Conservation (phyloP, 1,284 basidiomycete genomes). For the Trichosporon sp. region DNA sequence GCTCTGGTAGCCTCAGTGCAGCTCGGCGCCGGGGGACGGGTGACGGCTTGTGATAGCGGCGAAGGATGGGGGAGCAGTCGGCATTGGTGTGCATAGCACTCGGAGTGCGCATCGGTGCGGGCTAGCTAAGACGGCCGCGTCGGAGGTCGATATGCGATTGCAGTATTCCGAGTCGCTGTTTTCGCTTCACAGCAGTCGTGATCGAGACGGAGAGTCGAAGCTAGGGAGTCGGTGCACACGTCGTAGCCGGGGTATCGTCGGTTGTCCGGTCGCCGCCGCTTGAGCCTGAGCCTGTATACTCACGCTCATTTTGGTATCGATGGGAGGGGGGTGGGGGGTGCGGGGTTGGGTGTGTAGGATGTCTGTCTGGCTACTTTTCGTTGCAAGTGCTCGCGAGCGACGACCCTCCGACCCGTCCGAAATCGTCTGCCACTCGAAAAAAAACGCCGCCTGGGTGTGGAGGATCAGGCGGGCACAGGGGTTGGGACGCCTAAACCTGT, state of each 20-base stretch:
- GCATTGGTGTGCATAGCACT: too few species aligned
- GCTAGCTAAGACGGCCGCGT: too few species aligned
- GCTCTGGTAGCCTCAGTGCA: not conserved
- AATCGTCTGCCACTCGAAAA: conserved; percentile 17
- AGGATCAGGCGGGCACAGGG: not conserved
- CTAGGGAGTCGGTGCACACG: too few species aligned
- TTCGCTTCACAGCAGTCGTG: too few species aligned
- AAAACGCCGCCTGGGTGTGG: conserved; percentile 20
- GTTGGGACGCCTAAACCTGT: not conserved
- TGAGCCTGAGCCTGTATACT: conserved; percentile 24
- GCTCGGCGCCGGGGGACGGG: too few species aligned
- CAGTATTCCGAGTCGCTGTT: too few species aligned
- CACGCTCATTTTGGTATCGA: conserved; percentile 24
- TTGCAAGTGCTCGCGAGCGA: not conserved
- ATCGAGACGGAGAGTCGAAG: too few species aligned
- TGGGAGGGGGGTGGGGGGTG: not conserved
- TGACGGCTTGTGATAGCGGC: too few species aligned
- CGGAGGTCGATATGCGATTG: too few species aligned
- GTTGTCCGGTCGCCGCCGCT: not conserved
- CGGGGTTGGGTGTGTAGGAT: not conserved
- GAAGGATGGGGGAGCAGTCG: too few species aligned
- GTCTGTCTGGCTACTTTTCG: not conserved
- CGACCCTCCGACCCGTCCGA: conserved; percentile 16
- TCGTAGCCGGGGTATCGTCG: not conserved
- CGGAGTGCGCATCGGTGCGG: too few species aligned